These are phyloP conservation scores for Trametes punicea DNA, from an alignment of 768 basidiomycete genomes.

Conservation along the genomic window DNA sequence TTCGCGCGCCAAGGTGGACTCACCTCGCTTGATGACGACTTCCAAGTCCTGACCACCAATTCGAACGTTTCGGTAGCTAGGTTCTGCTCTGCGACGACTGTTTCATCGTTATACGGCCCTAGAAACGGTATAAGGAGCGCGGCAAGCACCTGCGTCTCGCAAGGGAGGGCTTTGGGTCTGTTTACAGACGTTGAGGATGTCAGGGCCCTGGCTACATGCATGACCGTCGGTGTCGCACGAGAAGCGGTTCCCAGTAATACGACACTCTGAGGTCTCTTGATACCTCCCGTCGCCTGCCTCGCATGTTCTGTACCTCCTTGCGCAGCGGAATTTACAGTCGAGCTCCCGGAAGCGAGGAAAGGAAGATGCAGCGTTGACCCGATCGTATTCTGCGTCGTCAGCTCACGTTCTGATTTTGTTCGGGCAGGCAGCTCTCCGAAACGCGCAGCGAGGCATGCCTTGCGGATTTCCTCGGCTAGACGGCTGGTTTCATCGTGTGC, in stretches of 20 bases:
- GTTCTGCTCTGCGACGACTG: conserved; percentile 50
- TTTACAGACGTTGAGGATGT: conserved; percentile 25
- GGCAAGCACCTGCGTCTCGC: conserved; percentile 57
- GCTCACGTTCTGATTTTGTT: conserved; percentile 32
- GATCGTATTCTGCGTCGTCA: conserved; percentile 22
- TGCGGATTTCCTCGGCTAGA: conserved; percentile 55
- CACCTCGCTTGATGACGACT: conserved; percentile 50
- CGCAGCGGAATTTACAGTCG: conserved; percentile 14
- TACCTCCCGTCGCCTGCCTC: conserved; percentile 32
- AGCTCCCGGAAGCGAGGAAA: conserved; percentile 24
- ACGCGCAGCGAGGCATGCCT: conserved; percentile 52
- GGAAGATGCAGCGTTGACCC: conserved; percentile 36
- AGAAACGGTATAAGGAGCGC: conserved; percentile 57
- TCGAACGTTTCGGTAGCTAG: conserved; percentile 63
- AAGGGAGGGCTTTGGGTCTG: conserved; percentile 41
- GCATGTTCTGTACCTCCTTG: conserved; percentile 17
- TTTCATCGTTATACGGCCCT: conserved; percentile 31
- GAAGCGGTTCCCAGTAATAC: conserved; percentile 31
- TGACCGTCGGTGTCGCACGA: conserved; percentile 37
- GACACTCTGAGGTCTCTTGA: conserved; percentile 45
- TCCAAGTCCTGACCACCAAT: conserved; percentile 54
- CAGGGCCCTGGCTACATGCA: conserved; percentile 43
- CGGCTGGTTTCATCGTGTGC: conserved; percentile 45
- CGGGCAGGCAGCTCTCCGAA: conserved; percentile 39
- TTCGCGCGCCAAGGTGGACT: neutral